Evolutionary conservation across 345 rosid genomes (phyloP).

Genomic region (Diplotaxis tenuifolia): DNA sequence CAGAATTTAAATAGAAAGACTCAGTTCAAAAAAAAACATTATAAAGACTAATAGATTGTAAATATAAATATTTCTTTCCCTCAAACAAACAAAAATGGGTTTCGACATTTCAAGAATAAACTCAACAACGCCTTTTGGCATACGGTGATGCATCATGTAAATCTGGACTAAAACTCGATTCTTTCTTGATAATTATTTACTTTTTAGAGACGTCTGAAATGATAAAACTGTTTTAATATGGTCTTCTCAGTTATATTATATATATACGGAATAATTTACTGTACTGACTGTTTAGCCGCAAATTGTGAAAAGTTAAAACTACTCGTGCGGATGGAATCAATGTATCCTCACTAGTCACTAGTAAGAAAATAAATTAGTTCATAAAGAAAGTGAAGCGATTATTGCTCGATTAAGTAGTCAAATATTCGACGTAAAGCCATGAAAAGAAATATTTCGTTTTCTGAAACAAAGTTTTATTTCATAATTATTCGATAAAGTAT

Average conservation of each 20-base stretch:
- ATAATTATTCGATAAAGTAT: background rate
- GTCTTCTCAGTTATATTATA: background rate
- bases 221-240: background rate
- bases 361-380: background rate
- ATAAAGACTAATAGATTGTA: no score
- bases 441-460: background rate
- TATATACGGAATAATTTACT: background rate
- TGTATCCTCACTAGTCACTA: background rate
- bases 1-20: no score
- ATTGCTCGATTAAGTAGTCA: slow-evolving; percentile 13
- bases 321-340: slow-evolving; percentile 28
- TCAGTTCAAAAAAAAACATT: no score
- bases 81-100: background rate
- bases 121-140: background rate
- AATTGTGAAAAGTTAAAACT: slow-evolving; percentile 28
- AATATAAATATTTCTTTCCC: background rate
- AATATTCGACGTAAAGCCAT: slow-evolving; percentile 22
- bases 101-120: background rate
- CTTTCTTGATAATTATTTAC: background rate
- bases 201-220: background rate
- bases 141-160: background rate
- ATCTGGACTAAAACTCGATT: background rate
- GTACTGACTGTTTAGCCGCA: background rate
- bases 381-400: background rate
- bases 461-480: background rate